Percentiles rank a stretch among this genome's conserved stretches.
Evolutionary conservation across 192 early-diverging fungal species (phyloP).

Genomic region (Phycomyces blakesleeanus): DNA sequence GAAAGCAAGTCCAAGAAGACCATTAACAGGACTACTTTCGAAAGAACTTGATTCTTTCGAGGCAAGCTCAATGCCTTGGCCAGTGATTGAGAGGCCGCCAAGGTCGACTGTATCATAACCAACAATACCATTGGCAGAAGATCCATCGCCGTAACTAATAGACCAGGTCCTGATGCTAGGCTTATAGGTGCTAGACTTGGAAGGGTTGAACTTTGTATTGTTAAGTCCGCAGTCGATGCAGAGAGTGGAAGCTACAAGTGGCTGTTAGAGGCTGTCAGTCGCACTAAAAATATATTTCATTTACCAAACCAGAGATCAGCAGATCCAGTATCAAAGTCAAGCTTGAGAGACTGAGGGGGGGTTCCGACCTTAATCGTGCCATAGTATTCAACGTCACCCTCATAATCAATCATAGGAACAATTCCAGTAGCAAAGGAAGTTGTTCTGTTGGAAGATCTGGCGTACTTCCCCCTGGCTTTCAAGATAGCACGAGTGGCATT

Average conservation of each 20-base stretch:
- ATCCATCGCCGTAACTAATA: constrained; percentile 51
- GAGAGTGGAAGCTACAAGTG: constrained; percentile 34
- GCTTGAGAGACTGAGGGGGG: constrained; percentile 62
- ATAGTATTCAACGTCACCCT: constrained; percentile 60
- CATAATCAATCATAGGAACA: constrained; percentile 12
- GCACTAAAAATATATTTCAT: neutral
- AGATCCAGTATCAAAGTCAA: constrained; percentile 70
- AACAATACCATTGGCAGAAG: constrained; percentile 19
- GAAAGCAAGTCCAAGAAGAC: constrained; percentile 33
- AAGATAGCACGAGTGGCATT: constrained; percentile 15
- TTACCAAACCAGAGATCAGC: constrained; percentile 63
- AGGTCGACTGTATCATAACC: constrained; percentile 27
- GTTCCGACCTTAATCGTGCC: constrained; percentile 60
- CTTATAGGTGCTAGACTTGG: constrained; percentile 50
- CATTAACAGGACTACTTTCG: constrained; percentile 14
- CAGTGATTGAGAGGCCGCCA: constrained; percentile 29
- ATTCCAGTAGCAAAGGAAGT: neutral
- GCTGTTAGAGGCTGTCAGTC: neutral
- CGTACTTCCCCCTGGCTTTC: constrained; percentile 25
- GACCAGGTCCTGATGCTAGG: constrained; percentile 48
- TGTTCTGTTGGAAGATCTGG: neutral
- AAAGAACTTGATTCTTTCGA: constrained; percentile 20
- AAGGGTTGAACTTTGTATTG: constrained; percentile 48
- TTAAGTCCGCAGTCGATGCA: constrained; percentile 24
- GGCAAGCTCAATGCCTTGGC: constrained; percentile 31